A percentile compares a stretch with the other conserved stretches of the same genome.
Conservation (phyloP, 1,284 basidiomycete genomes). For the Ceratobasidium sp. region DNA sequence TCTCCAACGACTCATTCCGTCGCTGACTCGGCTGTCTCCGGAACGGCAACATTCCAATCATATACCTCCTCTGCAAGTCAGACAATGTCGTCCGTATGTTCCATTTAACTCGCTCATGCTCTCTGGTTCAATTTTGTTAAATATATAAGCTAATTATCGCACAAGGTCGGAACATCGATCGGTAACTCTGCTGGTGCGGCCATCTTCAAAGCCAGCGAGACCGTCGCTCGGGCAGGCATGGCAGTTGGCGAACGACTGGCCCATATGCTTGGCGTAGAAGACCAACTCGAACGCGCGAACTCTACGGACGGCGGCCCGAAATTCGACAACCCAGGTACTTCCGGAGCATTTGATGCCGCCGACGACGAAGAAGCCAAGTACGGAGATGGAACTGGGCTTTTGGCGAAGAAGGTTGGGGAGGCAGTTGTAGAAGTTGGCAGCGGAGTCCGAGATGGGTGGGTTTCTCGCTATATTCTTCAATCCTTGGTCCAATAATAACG, state of each 20-base stretch:
- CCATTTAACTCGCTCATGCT: neutral
- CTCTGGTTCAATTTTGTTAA: too few relatives aligned
- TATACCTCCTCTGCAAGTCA: slow-evolving; percentile 32
- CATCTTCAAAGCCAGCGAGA: slow-evolving; percentile 25
- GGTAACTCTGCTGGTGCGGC: slow-evolving; percentile 8
- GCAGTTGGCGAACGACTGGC: slow-evolving; percentile 35
- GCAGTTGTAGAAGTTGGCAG: slow-evolving; percentile 15
- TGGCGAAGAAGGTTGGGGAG: slow-evolving; percentile 1
- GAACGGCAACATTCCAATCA: slow-evolving; percentile 12
- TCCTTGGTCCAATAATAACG: neutral
- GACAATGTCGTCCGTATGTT: slow-evolving; percentile 31
- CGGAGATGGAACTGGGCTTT: slow-evolving; percentile 15
- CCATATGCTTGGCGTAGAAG: slow-evolving; percentile 22
- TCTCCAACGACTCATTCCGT: slow-evolving; percentile 24
- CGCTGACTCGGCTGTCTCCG: slow-evolving; percentile 38
- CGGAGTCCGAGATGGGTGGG: slow-evolving; percentile 35
- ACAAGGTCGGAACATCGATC: slow-evolving; percentile 20
- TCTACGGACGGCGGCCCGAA: slow-evolving; percentile 6
- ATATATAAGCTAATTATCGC: neutral
- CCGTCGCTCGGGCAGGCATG: slow-evolving; percentile 26
- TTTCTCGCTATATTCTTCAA: neutral
- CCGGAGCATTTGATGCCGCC: slow-evolving; percentile 8
- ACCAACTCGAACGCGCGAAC: slow-evolving; percentile 33
- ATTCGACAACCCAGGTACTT: slow-evolving; percentile 4
- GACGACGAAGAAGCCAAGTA: slow-evolving; percentile 32